Percentiles rank a stretch among this genome's conserved stretches.
phyloP scores from a whole-genome alignment of 441 rosid species.

The Populus tomentosa region DNA sequence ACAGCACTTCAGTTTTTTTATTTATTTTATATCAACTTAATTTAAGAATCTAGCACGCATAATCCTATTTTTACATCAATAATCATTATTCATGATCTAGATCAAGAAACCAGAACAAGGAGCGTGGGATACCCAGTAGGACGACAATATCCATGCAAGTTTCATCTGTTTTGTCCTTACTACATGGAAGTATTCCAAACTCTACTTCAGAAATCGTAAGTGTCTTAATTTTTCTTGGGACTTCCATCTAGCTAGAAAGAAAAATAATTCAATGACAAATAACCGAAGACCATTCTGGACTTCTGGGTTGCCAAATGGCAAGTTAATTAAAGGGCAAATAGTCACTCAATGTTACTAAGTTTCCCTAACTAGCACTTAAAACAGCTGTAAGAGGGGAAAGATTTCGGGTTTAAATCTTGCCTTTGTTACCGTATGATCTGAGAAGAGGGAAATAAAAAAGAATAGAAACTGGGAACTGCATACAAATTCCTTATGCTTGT shows the following conservation, averaged over 20 bases:
- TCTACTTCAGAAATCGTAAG: neutral
- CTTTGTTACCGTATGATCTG: neutral
- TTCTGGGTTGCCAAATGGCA: neutral
- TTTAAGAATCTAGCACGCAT: neutral
- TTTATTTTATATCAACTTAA: neutral
- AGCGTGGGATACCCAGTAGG: neutral
- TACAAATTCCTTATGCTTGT: neutral
- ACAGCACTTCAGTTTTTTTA: neutral
- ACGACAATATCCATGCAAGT: neutral
- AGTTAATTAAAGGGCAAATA: neutral
- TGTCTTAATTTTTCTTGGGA: neutral
- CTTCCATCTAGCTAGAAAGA: neutral
- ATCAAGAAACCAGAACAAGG: neutral
- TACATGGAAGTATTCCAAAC: neutral
- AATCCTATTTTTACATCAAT: neutral
- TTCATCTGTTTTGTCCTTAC: constrained; percentile 11
- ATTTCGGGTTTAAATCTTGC: neutral
- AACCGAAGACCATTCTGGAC: neutral
- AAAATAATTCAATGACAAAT: neutral
- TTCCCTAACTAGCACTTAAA: neutral
- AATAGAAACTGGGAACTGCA: neutral
- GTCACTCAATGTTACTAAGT: neutral
- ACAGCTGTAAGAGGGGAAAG: neutral
- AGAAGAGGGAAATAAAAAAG: neutral
- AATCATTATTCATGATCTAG: neutral